Evolutionary conservation across 2,329 filamentous ascomycete genomes (phyloP), one percentile per base, ranked within the genome.

Genomic region (Botrytis aclada): DNA sequence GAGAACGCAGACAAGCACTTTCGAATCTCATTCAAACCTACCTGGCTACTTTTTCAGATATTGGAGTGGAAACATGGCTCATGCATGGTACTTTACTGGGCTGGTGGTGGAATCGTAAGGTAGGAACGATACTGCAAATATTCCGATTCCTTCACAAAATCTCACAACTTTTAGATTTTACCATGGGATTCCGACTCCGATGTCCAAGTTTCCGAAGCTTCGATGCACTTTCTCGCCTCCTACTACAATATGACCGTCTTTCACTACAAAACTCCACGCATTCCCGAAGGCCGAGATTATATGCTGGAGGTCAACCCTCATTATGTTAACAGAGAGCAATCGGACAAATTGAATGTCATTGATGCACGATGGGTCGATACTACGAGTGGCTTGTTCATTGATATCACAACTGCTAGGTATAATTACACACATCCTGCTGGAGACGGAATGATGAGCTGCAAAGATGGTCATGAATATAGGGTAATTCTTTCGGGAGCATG

Each of bases 131-230:
- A 32, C 39, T 32, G 16, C 25, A 41, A 58, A 60, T 16, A 25
- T 20, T n/a, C 39, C 32, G 47, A 34, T 41, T 25, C 16, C 12
- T 29, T 29, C 12, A 32, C 14, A 29, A 18, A 43, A 37, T 43
- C 56, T 25, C 64, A 66, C 45, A 25, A 32, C 8, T 25, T 66
- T 32, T 60, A 79, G 78, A 89, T 93, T 79, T 88, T 95, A 82
- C 92, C 92, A 1, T 95, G 93, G 92, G 93, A 95, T 81, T 92
- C 90, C 83, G 93, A 96, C 80, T 86, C 95, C 71, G 93, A 96
- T 71, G 74, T 82, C 45, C 85, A 87, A 73, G 79, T 84, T 25
- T 84, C 86, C 43, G 86, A 88, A 75, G 83, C 83, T 1, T 87
- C 83, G 64, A 86, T 88, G 76, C 84, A 88, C 74, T 86, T 87